Conservation (phyloP, 148 eudicot species). For the Hydrangea macrophylla region DNA sequence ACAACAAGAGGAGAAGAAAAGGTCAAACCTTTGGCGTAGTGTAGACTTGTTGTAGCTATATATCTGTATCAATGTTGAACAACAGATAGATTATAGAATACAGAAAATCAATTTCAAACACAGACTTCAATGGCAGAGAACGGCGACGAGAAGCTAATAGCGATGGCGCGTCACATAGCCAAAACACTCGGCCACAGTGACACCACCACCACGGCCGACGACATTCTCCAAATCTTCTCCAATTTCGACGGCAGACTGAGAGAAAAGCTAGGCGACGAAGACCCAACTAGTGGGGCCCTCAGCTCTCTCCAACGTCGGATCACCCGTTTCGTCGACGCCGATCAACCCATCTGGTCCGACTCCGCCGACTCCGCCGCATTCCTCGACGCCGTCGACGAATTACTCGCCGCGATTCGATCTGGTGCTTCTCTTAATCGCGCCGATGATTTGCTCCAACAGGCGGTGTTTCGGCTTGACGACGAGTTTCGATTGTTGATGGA, state of each 20-base stretch:
- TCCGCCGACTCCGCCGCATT: constrained; percentile 51
- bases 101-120: too few species aligned
- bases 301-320: constrained; percentile 50
- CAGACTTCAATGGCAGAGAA: constrained; percentile 53
- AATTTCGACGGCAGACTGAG: constrained; percentile 80
- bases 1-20: too few species aligned
- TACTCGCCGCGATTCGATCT: constrained; percentile 41
- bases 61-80: too few species aligned
- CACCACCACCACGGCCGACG: constrained; percentile 84
- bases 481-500: constrained; percentile 67
- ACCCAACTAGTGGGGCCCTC: constrained; percentile 24
- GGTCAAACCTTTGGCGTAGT: too few species aligned
- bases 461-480: constrained; percentile 59
- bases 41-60: too few species aligned
- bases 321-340: constrained; percentile 46
- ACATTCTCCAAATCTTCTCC: constrained; percentile 88
- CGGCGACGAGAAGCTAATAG: constrained; percentile 91
- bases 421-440: constrained; percentile 50
- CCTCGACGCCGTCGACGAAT: constrained; percentile 55
- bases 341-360: constrained; percentile 64
- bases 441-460: constrained; percentile 67
- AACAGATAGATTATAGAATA: too few species aligned
- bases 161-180: constrained; percentile 90
- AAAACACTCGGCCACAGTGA: constrained; percentile 86
- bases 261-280: constrained; percentile 36